Evolutionary conservation across 495 filamentous ascomycete genomes (phyloP).

Genomic region (Recurvomyces mirabilis): DNA sequence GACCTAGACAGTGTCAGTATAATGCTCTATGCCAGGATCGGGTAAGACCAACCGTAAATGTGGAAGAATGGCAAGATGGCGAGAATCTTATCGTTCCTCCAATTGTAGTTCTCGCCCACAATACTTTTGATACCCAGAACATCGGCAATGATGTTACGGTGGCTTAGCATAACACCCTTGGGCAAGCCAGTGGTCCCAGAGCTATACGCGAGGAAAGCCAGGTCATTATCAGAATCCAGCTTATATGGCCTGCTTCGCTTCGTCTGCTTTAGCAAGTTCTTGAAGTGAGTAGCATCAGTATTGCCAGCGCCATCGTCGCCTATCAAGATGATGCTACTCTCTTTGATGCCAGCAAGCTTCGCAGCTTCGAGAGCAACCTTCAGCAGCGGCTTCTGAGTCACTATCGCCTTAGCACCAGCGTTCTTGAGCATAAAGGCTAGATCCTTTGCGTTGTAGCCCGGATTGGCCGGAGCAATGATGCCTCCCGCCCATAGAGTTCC

Average conservation of each 20-base stretch:
- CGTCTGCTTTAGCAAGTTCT: constrained; percentile 63
- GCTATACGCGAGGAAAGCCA: constrained; percentile 66
- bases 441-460: constrained; percentile 75
- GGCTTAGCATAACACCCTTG: constrained; percentile 86
- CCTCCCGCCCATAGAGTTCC: constrained; percentile 80
- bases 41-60: constrained; percentile 54
- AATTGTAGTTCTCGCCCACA: constrained; percentile 47
- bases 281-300: constrained; percentile 41
- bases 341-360: constrained; percentile 51
- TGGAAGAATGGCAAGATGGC: constrained; percentile 91
- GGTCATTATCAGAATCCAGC: constrained; percentile 44
- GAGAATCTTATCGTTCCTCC: constrained; percentile 48
- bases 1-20: neutral
- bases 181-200: constrained; percentile 87
- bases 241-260: constrained; percentile 39
- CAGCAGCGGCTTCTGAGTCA: constrained; percentile 58
- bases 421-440: constrained; percentile 80
- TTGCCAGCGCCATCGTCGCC: constrained; percentile 56
- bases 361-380: constrained; percentile 55
- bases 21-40: neutral
- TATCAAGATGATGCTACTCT: constrained; percentile 60
- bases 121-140: constrained; percentile 39
- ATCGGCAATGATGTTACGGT: constrained; percentile 73
- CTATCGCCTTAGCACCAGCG: constrained; percentile 62
- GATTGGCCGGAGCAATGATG: constrained; percentile 71